Conservation (phyloP, 352 stramenopile genomes). For the Stephanocyclus meneghinianus region DNA sequence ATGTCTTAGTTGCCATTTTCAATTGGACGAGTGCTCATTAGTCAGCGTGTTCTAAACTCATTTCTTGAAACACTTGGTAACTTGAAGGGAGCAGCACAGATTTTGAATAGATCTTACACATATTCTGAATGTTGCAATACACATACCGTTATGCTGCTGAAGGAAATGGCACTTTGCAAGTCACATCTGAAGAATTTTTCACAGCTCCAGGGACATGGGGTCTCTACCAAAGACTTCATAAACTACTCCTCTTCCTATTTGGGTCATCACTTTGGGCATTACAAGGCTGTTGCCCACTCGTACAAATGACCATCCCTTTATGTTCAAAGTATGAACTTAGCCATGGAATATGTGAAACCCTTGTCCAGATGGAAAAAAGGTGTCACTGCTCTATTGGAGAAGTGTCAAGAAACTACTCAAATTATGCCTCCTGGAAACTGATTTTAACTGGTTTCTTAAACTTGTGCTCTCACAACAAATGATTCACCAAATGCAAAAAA, state of each 20-base stretch:
- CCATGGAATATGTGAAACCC: neutral
- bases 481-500: neutral
- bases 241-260: neutral
- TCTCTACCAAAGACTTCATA: neutral
- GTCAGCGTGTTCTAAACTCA: too few relatives aligned
- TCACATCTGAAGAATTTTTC: too few relatives aligned
- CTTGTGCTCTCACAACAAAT: neutral
- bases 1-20: too few relatives aligned
- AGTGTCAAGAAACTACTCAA: neutral
- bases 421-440: neutral
- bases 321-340: neutral
- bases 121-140: too few relatives aligned
- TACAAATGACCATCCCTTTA: neutral
- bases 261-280: neutral
- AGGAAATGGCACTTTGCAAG: too few relatives aligned
- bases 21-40: too few relatives aligned
- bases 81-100: too few relatives aligned
- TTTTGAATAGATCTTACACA: too few relatives aligned
- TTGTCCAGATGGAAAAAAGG: neutral
- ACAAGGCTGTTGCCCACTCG: neutral
- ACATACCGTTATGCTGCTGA: too few relatives aligned
- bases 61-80: too few relatives aligned
- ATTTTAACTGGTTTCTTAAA: neutral
- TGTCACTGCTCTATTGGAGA: neutral
- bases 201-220: too few relatives aligned